Evolutionary conservation across 345 rosid species (phyloP), one percentile per base, ranked within the genome.

Genomic region (Brassica rapa): DNA sequence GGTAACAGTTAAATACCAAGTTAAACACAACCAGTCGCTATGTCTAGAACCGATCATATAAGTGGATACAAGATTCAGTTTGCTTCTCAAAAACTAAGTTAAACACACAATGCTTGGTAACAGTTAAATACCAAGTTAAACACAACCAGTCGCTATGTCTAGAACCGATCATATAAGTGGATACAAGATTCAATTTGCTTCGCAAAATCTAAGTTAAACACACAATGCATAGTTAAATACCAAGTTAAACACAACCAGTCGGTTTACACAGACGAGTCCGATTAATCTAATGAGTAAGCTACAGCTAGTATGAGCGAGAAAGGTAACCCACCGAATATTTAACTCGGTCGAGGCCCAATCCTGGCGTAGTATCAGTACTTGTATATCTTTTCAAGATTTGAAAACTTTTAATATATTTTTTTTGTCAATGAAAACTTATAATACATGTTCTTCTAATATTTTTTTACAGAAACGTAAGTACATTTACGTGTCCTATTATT

Each of bases 401-500:
- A 30, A 30, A 6, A 32, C 24, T n/a, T n/a, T 32, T 32, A 63
- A 15, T 63, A 63, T 19, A 19, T 19, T 19, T 19, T 19, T 19
- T 19, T 19, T 19, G 21, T 19, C 21, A 19, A 19, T 60, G 8
- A 30, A 30, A 6, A 32, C 24, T n/a, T n/a, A 63, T 32, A 63
- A 15, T 63, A 63, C 33, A 23, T 11, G 33, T 43, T 61, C 15
- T 61, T 30, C 23, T 10, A 53, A 15, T 64, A 55, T 5, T 29
- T n/a, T 51, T 51, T 14, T 37, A 30, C 5, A 41, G 39, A 66
- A 56, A 56, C 55, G 72, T 65, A 78, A 2, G 77, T 61, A 60
- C 56, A 71, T 1, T 1, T 57, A 79, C 82, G 73, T 79, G 82
- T 79, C 82, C 16, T 43, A 57, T 77, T 11, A 33, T 32, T 64